phyloP scores from a whole-genome alignment of 768 basidiomycete genomes.

The Mycena chlorophos region DNA sequence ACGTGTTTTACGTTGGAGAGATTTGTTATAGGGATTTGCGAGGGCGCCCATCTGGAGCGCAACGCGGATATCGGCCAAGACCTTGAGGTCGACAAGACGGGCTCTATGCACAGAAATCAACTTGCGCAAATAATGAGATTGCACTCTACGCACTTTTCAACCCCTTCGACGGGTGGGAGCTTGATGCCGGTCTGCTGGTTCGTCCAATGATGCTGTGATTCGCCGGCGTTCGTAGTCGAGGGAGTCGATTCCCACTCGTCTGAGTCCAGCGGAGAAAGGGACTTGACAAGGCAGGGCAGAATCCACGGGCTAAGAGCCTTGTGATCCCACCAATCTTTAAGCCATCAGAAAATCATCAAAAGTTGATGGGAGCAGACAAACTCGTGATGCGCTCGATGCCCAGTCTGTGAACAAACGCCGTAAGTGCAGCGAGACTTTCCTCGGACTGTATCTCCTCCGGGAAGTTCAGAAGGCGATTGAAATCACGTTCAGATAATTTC shows the following conservation, averaged over 20 bases:
- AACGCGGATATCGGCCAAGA: not conserved
- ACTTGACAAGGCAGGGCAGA: constrained; percentile 23
- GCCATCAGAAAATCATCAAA: no score
- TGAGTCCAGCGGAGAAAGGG: constrained; percentile 17
- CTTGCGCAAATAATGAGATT: not conserved
- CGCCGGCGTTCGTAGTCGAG: constrained; percentile 22
- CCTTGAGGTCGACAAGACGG: not conserved
- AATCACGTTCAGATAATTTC: not conserved
- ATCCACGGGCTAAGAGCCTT: constrained; percentile 24
- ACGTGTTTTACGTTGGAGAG: not conserved
- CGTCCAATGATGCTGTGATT: constrained; percentile 25
- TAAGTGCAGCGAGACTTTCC: not conserved
- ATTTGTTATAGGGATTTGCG: not conserved
- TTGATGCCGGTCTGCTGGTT: constrained; percentile 20
- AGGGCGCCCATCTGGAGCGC: not conserved
- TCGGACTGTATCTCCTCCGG: not conserved
- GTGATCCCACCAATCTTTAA: constrained; percentile 26
- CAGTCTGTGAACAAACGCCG: not conserved
- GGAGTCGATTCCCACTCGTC: constrained; percentile 20
- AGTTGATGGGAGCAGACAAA: no score
- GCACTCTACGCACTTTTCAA: not conserved
- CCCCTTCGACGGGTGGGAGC: constrained; percentile 21
- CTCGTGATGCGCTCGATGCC: not conserved
- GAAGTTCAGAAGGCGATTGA: not conserved
- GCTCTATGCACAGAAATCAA: not conserved